phyloP scores from a whole-genome alignment of 345 rosid species.

The Clausena lansium region DNA sequence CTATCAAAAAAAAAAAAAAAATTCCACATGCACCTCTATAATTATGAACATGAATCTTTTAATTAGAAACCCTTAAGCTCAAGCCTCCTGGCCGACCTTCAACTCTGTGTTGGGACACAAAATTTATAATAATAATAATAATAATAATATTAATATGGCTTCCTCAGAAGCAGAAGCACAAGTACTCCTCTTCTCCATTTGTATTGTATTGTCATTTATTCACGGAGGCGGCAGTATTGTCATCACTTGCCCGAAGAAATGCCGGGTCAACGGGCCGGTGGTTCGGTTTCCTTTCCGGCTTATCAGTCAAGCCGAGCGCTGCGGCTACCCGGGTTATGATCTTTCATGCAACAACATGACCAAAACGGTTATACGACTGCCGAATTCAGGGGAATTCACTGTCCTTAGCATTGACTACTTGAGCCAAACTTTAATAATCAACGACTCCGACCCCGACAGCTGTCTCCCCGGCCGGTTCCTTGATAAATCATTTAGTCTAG shows the following conservation, averaged over 20 bases:
- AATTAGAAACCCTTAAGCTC: background rate
- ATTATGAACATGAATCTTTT: too few relatives aligned
- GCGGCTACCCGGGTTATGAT: conserved; percentile 40
- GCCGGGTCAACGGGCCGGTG: background rate
- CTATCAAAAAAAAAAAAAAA: too few relatives aligned
- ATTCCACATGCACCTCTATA: too few relatives aligned
- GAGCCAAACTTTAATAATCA: conserved; percentile 23
- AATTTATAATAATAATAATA: too few relatives aligned
- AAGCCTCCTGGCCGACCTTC: background rate
- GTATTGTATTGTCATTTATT: conserved; percentile 5
- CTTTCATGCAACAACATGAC: conserved; percentile 34
- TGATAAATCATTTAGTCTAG: conserved; percentile 19
- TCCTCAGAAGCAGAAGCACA: background rate
- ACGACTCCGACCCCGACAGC: conserved; percentile 43
- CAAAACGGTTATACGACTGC: conserved; percentile 30
- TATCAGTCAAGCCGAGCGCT: background rate
- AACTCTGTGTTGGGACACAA: background rate
- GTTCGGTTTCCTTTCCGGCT: conserved; percentile 47
- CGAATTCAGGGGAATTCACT: conserved; percentile 32
- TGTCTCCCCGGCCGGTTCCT: conserved; percentile 40
- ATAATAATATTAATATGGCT: background rate
- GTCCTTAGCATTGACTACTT: conserved; percentile 41
- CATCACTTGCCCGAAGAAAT: conserved; percentile 14
- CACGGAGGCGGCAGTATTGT: background rate
- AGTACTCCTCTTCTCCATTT: background rate